Conservation (phyloP, 1,284 basidiomycete species). For the Ustilago nuda region DNA sequence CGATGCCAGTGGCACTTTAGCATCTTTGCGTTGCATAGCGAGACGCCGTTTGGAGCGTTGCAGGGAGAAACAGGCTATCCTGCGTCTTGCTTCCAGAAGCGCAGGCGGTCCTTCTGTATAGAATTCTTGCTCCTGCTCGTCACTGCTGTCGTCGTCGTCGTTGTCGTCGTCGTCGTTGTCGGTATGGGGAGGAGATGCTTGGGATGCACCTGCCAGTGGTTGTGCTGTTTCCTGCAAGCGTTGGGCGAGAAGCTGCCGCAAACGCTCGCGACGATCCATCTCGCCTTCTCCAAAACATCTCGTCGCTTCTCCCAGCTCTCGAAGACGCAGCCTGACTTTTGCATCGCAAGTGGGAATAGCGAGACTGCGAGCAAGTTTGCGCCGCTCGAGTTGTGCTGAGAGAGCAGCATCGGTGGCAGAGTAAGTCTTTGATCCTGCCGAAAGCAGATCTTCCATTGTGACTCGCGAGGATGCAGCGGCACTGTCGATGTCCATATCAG, state of each 20-base stretch:
- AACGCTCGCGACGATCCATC: slow-evolving; percentile 82
- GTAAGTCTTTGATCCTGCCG: slow-evolving; percentile 22
- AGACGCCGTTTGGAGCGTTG: slow-evolving; percentile 92
- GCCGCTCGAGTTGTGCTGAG: slow-evolving; percentile 56
- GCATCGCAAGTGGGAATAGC: slow-evolving; percentile 97
- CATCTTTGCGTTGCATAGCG: slow-evolving; percentile 87
- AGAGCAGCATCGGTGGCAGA: slow-evolving; percentile 44
- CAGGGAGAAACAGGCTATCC: slow-evolving; percentile 90
- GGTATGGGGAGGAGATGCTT: slow-evolving; percentile 72
- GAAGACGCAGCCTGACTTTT: slow-evolving; percentile 85
- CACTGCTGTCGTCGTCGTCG: slow-evolving; percentile 72
- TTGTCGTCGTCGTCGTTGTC: slow-evolving; percentile 70
- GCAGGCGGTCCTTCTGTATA: slow-evolving; percentile 90
- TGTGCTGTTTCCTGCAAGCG: slow-evolving; percentile 69
- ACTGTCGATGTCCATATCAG: slow-evolving; percentile 24
- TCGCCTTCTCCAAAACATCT: slow-evolving; percentile 92
- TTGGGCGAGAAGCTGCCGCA: slow-evolving; percentile 80
- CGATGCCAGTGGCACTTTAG: slow-evolving; percentile 85
- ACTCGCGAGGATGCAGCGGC: slow-evolving; percentile 25
- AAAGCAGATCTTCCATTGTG: slow-evolving; percentile 44
- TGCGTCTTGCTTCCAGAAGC: slow-evolving; percentile 83
- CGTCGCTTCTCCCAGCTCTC: slow-evolving; percentile 94
- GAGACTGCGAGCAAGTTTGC: slow-evolving; percentile 87
- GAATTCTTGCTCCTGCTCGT: slow-evolving; percentile 84
- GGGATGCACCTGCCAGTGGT: slow-evolving; percentile 72